Percentiles rank a stretch among this genome's conserved stretches.
phyloP scores from a whole-genome alignment of 306 rosid genomes.

The Trifolium subterraneum region DNA sequence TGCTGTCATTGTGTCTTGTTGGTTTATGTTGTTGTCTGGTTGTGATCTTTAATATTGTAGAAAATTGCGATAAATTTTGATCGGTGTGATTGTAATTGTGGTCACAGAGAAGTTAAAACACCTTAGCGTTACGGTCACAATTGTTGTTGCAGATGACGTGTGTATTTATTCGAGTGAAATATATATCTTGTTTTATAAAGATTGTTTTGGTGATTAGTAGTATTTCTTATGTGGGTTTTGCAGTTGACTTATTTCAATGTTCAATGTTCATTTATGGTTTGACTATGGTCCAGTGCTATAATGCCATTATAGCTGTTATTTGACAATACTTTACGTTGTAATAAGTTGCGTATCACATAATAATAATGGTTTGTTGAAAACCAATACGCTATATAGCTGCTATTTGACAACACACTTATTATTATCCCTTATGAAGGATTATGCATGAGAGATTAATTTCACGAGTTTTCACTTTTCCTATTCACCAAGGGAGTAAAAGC shows the following conservation, averaged over 20 bases:
- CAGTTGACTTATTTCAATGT: constrained; percentile 10
- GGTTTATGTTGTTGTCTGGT: not conserved
- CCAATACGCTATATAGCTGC: not conserved
- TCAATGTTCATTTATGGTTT: not conserved
- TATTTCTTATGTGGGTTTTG: not conserved
- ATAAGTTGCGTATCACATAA: not conserved
- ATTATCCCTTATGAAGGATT: too few relatives aligned
- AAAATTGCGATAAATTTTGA: not conserved
- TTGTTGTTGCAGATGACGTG: not conserved
- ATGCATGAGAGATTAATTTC: too few relatives aligned
- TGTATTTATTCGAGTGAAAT: not conserved
- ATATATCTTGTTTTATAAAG: not conserved
- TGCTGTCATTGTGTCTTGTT: not conserved
- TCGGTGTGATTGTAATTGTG: not conserved
- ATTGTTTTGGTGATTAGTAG: constrained; percentile 6
- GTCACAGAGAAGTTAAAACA: not conserved
- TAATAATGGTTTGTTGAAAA: not conserved
- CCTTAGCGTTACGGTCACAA: not conserved
- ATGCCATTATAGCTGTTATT: not conserved
- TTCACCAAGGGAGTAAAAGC: not conserved
- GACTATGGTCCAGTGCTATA: not conserved
- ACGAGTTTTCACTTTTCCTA: not conserved
- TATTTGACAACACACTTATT: not conserved
- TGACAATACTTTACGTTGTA: not conserved
- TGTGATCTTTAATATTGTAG: not conserved